Conservation (phyloP, 768 basidiomycete genomes). For the Pleurotus tuoliensis region DNA sequence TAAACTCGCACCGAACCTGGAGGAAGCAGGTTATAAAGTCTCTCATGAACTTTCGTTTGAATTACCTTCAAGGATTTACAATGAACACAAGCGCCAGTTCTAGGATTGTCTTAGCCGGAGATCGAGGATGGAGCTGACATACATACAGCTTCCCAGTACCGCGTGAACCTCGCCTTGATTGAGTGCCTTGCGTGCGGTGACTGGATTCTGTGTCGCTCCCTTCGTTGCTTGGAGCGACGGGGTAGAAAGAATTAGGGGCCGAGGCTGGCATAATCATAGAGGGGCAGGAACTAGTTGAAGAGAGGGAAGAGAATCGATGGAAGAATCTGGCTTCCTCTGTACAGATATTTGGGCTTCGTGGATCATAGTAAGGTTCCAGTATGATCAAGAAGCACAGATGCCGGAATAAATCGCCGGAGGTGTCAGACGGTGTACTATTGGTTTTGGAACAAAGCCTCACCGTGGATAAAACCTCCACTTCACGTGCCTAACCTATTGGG, state of each 20-base stretch:
- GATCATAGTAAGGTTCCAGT: conserved; percentile 6
- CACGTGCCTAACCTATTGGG: conserved; percentile 5
- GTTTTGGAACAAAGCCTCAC: not conserved
- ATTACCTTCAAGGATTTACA: conserved; percentile 54
- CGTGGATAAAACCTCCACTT: not conserved
- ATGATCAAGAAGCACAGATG: conserved; percentile 4
- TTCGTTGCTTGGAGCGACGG: not conserved
- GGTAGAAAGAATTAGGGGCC: not conserved
- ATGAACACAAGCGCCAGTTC: conserved; percentile 51
- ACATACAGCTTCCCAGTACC: not conserved
- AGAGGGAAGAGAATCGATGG: not conserved
- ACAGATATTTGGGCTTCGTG: not conserved
- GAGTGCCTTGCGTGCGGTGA: not conserved
- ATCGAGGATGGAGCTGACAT: not conserved
- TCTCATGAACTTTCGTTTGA: not conserved
- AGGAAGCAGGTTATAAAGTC: conserved; percentile 3
- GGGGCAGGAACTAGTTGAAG: not conserved
- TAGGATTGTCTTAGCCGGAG: conserved; percentile 15
- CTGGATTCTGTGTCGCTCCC: conserved; percentile 1
- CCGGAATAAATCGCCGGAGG: conserved; percentile 6
- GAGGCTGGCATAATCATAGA: not conserved
- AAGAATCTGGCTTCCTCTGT: not conserved
- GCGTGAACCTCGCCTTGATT: not conserved
- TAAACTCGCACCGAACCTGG: conserved; percentile 52
- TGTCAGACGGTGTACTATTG: not conserved